A percentile compares a stretch with the other conserved stretches of the same genome.
These are phyloP conservation scores for Ganoderma sp. DNA, from an alignment of 1,284 basidiomycete genomes.

Conservation along the genomic window DNA sequence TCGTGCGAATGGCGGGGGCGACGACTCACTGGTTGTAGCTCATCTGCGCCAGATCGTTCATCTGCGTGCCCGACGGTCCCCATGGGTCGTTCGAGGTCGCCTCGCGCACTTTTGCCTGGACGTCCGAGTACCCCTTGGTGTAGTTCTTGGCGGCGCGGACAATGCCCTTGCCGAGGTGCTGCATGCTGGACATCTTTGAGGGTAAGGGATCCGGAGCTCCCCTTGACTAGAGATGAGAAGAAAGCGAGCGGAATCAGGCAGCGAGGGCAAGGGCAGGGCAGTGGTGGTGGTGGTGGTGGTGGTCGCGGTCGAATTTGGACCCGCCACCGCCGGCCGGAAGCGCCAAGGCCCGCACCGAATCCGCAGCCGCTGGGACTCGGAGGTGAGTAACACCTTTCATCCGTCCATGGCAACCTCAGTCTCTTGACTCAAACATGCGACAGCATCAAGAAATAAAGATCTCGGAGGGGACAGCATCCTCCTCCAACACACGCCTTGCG, in stretches of 20 bases:
- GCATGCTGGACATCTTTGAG: constrained; percentile 50
- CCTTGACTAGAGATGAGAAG: not conserved
- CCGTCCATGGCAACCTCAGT: not conserved
- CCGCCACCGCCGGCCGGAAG: not conserved
- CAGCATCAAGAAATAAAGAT: too few relatives aligned
- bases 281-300: not conserved
- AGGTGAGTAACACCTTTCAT: not conserved
- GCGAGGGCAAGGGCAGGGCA: not conserved
- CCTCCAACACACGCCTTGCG: too few relatives aligned
- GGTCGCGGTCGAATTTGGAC: not conserved
- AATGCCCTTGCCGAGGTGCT: constrained; percentile 80
- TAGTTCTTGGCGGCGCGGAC: constrained; percentile 93
- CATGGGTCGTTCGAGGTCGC: constrained; percentile 99
- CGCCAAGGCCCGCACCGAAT: not conserved
- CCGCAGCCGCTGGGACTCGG: not conserved
- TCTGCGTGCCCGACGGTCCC: constrained; percentile 97
- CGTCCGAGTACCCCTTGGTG: constrained; percentile 94
- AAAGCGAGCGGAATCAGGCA: constrained; percentile 4
- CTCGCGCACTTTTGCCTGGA: constrained; percentile 94
- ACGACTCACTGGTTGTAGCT: constrained; percentile 93
- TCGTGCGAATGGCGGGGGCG: not conserved
- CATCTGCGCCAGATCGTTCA: constrained; percentile 98
- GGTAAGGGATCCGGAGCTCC: not conserved
- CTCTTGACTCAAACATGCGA: too few relatives aligned
- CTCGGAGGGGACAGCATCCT: too few relatives aligned